A percentile compares a stretch with the other conserved stretches of the same genome.
These are phyloP conservation scores for Axilococcus clingmanii DNA, from an alignment of 139 green algal genomes.

Conservation along the genomic window DNA sequence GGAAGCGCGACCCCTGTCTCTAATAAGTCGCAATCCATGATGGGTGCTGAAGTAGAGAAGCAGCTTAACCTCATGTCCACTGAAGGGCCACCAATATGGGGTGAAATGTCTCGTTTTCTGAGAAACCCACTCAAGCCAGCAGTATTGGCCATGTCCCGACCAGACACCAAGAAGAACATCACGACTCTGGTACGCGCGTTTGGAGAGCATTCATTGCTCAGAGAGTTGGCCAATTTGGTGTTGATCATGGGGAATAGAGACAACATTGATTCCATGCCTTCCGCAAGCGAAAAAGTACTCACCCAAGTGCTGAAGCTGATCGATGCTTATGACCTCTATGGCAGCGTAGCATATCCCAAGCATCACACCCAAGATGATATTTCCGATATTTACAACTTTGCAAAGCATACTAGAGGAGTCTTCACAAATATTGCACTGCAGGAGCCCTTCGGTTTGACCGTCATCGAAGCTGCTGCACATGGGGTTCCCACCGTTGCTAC, in stretches of 20 bases:
- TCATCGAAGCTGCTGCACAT: constrained; percentile 90
- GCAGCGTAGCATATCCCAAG: constrained; percentile 88
- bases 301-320: constrained; percentile 82
- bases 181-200: constrained; percentile 80
- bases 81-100: constrained; percentile 49
- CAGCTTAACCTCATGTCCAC: constrained; percentile 8
- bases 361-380: constrained; percentile 80
- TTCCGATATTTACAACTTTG: constrained; percentile 87
- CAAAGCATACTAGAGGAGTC: constrained; percentile 63
- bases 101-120: constrained; percentile 73
- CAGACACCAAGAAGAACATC: constrained; percentile 97
- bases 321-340: constrained; percentile 81
- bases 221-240: constrained; percentile 88
- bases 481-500: constrained; percentile 92
- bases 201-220: constrained; percentile 57
- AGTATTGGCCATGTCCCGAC: constrained; percentile 84
- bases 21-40: not conserved
- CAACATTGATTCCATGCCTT: constrained; percentile 74
- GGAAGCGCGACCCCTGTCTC: not conserved
- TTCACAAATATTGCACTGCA: constrained; percentile 81
- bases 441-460: constrained; percentile 92
- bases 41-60: not conserved
- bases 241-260: constrained; percentile 91
- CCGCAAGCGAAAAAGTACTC: constrained; percentile 64
- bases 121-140: constrained; percentile 86